Percentiles rank a stretch among this genome's conserved stretches.
Conservation (phyloP, 1,139 yeast species). For the Ogataea hybrid region DNA sequence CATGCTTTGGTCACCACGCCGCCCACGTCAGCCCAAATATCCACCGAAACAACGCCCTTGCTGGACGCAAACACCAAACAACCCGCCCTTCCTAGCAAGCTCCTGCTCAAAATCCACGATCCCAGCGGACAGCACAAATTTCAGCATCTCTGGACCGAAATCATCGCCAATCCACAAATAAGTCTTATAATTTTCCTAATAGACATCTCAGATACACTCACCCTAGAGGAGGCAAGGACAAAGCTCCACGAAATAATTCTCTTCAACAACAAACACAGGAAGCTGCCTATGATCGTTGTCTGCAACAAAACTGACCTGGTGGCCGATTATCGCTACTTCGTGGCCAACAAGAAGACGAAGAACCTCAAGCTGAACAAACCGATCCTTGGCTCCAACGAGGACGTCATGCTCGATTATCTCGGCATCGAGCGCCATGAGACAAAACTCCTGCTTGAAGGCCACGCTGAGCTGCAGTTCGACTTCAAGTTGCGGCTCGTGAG, state of each 20-base stretch:
- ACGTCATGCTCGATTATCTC: slow-evolving; percentile 18
- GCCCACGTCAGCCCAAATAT: slow-evolving; percentile 7
- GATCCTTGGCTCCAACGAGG: slow-evolving; percentile 8
- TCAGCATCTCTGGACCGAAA: slow-evolving; percentile 22
- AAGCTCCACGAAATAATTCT: slow-evolving; percentile 19
- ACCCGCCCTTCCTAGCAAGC: not conserved
- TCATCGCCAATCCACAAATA: slow-evolving; percentile 7
- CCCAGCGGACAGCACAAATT: slow-evolving; percentile 28
- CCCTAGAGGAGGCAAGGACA: slow-evolving; percentile 17
- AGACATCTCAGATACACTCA: slow-evolving; percentile 27
- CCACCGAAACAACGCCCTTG: slow-evolving; percentile 13
- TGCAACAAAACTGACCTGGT: slow-evolving; percentile 28
- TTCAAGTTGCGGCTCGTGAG: slow-evolving; percentile 21
- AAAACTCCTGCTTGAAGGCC: slow-evolving; percentile 6
- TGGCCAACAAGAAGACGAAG: slow-evolving; percentile 6
- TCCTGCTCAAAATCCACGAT: slow-evolving; percentile 23
- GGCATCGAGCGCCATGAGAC: slow-evolving; percentile 15
- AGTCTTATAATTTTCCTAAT: slow-evolving; percentile 24
- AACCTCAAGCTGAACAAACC: slow-evolving; percentile 10
- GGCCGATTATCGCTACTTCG: slow-evolving; percentile 13
- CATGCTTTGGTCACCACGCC: slow-evolving; percentile 9
- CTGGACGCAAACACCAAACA: not conserved
- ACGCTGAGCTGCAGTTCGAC: slow-evolving; percentile 17
- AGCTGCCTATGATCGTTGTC: slow-evolving; percentile 24
- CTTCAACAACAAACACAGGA: slow-evolving; percentile 16